Percentiles rank a stretch among this genome's conserved stretches.
These are phyloP conservation scores for Penicillium macrosclerotiorum DNA, from an alignment of 495 filamentous ascomycete genomes.

Conservation along the genomic window DNA sequence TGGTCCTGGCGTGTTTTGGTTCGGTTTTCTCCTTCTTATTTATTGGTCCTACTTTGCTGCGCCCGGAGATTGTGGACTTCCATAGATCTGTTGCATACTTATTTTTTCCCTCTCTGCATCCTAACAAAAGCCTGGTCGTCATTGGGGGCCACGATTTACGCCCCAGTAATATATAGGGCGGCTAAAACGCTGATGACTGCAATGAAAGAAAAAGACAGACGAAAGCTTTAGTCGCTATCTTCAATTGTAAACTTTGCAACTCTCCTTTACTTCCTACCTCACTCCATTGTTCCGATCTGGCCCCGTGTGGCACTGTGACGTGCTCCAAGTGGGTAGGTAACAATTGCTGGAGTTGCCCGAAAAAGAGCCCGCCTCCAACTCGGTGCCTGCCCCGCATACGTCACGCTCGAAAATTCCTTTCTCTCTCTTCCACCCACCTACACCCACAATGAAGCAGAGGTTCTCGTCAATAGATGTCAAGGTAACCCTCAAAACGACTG, in stretches of 20 bases:
- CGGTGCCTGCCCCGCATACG: conserved; percentile 47
- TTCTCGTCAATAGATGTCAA: conserved; percentile 93
- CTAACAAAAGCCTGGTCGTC: conserved; percentile 12
- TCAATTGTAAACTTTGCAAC: too few species aligned
- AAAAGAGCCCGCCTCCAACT: conserved; percentile 20
- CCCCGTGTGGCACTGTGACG: too few species aligned
- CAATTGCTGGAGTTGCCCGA: conserved; percentile 13
- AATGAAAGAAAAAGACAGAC: conserved; percentile 19
- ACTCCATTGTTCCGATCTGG: too few species aligned
- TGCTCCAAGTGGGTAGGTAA: conserved; percentile 5
- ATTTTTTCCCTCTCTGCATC: conserved; percentile 17
- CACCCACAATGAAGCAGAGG: conserved; percentile 84
- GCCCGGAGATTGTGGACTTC: conserved; percentile 15
- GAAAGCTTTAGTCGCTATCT: too few species aligned
- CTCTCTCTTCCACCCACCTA: conserved; percentile 12
- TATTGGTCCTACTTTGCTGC: conserved; percentile 13
- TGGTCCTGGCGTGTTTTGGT: conserved; percentile 44
- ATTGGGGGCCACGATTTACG: too few species aligned
- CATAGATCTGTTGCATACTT: conserved; percentile 29
- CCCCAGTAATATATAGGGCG: too few species aligned
- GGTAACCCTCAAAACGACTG: conserved; percentile 38
- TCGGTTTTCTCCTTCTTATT: conserved; percentile 15
- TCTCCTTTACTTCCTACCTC: too few species aligned
- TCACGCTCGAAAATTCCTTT: conserved; percentile 42
- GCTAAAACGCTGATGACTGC: conserved; percentile 19